phyloP scores from a whole-genome alignment of 768 basidiomycete species.

The Lactarius deliciosus region DNA sequence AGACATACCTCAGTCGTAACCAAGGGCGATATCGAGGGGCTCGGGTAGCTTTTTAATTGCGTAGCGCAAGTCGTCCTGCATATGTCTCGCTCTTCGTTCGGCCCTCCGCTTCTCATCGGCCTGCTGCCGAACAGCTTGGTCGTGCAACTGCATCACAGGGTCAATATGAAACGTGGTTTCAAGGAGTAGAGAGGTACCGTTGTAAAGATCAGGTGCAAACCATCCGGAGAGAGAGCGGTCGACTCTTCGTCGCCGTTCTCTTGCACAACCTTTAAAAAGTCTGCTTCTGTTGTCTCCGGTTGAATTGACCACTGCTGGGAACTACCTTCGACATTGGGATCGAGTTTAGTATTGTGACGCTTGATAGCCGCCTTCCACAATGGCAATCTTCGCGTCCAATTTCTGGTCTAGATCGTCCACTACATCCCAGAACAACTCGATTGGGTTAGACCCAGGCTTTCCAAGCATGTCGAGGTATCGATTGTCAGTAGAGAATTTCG shows the following conservation, averaged over 20 bases:
- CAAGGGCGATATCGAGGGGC: conserved; percentile 67
- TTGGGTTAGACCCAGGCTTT: conserved; percentile 89
- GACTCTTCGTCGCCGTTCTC: conserved; percentile 54
- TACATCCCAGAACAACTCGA: conserved; percentile 95
- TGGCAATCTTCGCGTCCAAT: conserved; percentile 73
- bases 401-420: conserved; percentile 87
- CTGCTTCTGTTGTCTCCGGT: conserved; percentile 63
- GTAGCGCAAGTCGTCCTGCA: conserved; percentile 95
- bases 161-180: conserved; percentile 8
- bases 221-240: conserved; percentile 48
- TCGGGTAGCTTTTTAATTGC: conserved; percentile 89
- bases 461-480: conserved; percentile 90
- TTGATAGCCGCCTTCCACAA: conserved; percentile 63
- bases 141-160: conserved; percentile 56
- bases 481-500: conserved; percentile 68
- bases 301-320: conserved; percentile 43
- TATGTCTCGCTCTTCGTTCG: conserved; percentile 80
- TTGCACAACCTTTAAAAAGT: conserved; percentile 59
- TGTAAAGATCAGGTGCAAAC: conserved; percentile 57
- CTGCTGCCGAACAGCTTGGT: conserved; percentile 67
- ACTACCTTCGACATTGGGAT: conserved; percentile 32
- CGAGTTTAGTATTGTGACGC: conserved; percentile 43
- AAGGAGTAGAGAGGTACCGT: conserved; percentile 48
- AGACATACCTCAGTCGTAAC: conserved; percentile 78
- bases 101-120: conserved; percentile 84